A percentile compares a stretch with the other conserved stretches of the same genome.
These are phyloP conservation scores for Coriolopsis trogii DNA, from an alignment of 1,284 basidiomycete species.

Conservation along the genomic window DNA sequence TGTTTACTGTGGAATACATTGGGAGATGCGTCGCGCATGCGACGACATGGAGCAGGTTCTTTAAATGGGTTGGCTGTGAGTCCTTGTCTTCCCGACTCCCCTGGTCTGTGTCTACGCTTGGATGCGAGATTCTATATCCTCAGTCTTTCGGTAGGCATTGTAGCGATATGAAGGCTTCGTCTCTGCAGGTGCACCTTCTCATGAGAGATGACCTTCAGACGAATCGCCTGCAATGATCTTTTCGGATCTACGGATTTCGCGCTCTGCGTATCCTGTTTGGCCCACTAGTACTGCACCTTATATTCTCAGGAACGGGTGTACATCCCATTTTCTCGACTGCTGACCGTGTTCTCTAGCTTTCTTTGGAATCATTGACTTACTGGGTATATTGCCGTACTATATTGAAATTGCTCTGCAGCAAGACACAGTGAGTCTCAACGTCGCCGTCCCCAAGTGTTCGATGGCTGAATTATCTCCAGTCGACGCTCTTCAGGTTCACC, in stretches of 20 bases:
- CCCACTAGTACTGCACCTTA: too few relatives aligned
- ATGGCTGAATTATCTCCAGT: constrained; percentile 42
- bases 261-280: too few relatives aligned
- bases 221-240: too few relatives aligned
- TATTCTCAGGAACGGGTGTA: too few relatives aligned
- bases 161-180: too few relatives aligned
- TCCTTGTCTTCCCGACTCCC: constrained; percentile 25
- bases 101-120: too few relatives aligned
- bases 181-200: too few relatives aligned
- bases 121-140: too few relatives aligned
- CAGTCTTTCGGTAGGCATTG: too few relatives aligned
- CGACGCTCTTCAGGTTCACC: constrained; percentile 86
- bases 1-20: constrained; percentile 84
- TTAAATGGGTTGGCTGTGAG: constrained; percentile 72
- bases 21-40: constrained; percentile 69
- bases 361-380: constrained; percentile 82
- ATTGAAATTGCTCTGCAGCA: constrained; percentile 82
- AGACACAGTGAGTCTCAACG: constrained; percentile 76
- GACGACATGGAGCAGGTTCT: constrained; percentile 57
- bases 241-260: too few relatives aligned
- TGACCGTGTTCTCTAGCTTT: constrained; percentile 54
- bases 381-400: constrained; percentile 87
- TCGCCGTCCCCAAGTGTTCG: neutral
- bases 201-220: too few relatives aligned
- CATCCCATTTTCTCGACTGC: too few relatives aligned